These are phyloP conservation scores for Friedmanniomyces simplex DNA, from an alignment of 495 filamentous ascomycete genomes.

Conservation along the genomic window DNA sequence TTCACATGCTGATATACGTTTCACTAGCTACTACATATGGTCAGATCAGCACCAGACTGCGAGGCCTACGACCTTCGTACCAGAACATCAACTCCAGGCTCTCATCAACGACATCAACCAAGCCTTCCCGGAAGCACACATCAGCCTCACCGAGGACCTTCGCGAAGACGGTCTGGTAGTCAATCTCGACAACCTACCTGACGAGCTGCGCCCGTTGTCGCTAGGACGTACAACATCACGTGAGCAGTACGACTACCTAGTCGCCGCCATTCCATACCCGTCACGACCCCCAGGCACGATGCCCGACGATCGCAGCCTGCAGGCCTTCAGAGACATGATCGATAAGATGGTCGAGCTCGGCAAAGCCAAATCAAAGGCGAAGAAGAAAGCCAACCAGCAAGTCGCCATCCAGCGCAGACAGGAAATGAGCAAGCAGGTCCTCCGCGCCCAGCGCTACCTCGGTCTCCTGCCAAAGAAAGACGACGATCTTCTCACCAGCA, in stretches of 20 bases:
- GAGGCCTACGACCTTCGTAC: conserved; percentile 52
- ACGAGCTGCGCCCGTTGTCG: conserved; percentile 52
- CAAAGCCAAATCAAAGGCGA: conserved; percentile 37
- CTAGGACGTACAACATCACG: conserved; percentile 44
- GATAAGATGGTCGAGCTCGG: conserved; percentile 34
- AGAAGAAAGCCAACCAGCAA: conserved; percentile 34
- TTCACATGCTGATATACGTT: background rate
- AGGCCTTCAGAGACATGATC: conserved; percentile 41
- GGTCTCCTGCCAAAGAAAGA: conserved; percentile 41
- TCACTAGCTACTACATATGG: conserved; percentile 55
- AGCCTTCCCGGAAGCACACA: conserved; percentile 31
- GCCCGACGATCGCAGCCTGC: conserved; percentile 28
- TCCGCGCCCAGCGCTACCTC: conserved; percentile 57
- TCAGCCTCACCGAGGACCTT: conserved; percentile 42
- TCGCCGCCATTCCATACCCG: conserved; percentile 20
- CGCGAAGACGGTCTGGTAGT: conserved; percentile 42
- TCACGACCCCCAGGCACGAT: background rate
- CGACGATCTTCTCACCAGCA: background rate
- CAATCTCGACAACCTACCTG: conserved; percentile 49
- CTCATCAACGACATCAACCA: conserved; percentile 52
- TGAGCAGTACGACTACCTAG: conserved; percentile 29
- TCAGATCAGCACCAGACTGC: conserved; percentile 34
- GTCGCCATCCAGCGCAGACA: conserved; percentile 37
- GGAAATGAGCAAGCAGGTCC: conserved; percentile 40
- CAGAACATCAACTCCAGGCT: conserved; percentile 48